Evolutionary conservation across 306 rosid species (phyloP), one percentile per base, ranked within the genome.

Genomic region (Vigna angularis): DNA sequence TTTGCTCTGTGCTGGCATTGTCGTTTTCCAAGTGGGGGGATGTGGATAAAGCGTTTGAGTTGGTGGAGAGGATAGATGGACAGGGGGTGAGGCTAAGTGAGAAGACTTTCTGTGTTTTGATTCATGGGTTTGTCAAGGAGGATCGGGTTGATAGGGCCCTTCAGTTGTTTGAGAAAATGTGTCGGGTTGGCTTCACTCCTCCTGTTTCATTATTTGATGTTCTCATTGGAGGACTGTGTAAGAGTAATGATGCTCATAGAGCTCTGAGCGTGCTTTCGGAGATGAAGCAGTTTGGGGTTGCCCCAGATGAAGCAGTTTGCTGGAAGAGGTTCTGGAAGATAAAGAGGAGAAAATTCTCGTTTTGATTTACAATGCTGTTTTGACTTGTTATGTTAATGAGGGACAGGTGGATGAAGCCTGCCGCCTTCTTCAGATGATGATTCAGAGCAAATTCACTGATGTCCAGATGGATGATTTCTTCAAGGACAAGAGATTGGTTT

Each of bases 141-240:
- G n/a, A n/a, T n/a, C n/a, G n/a, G n/a, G n/a, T n/a, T n/a, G n/a
- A n/a, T n/a, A n/a, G 88, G 79, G 97, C 94, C 51, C 90, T 91
- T 62, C 85, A 87, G 15, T 18, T 91, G 88, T 82, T 85, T 7
- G 86, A 76, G 69, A 90, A 89, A 85, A 87, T 90, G 98, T 72
- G 40, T 61, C 72, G 83, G 73, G 74, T 75, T 36, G 97, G 93
- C 81, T 90, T 87, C 65, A 6, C 64, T 67, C 87, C 86, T 58
- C 79, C 82, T 68, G 72, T 91, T 81, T 90, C 98, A n/a, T 66
- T 93, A 68, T 93, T 81, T 73, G 96, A 89, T 83, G 98, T 83
- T 76, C 83, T 94, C 22, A 89, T 94, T 64, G 91, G 93, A 73
- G 98, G 88, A 57, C 83, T 94, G 9, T 90, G 93, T 65, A 79